phyloP scores from a whole-genome alignment of 139 green algal species.

The Coccomyxa sp. region DNA sequence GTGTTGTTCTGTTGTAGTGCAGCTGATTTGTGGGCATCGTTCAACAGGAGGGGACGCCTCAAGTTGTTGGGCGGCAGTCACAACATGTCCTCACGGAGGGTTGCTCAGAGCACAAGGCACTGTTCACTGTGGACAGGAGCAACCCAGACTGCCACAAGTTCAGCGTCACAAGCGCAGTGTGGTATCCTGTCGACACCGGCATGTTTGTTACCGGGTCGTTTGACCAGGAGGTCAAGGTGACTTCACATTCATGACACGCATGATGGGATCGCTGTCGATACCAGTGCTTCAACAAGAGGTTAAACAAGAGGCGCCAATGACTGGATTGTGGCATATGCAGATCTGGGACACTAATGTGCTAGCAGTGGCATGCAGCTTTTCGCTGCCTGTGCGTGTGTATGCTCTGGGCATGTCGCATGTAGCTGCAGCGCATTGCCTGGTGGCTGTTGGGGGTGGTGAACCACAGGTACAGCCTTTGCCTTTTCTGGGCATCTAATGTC shows the following conservation, averaged over 20 bases:
- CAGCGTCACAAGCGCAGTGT: conserved; percentile 43
- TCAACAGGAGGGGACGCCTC: background rate
- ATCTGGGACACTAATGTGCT: conserved; percentile 77
- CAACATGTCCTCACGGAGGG: background rate
- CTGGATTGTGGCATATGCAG: conserved; percentile 4
- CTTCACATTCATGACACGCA: background rate
- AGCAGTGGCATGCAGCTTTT: conserved; percentile 51
- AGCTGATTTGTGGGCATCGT: background rate
- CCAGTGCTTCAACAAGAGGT: background rate
- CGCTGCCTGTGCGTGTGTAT: conserved; percentile 54
- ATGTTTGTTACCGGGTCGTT: conserved; percentile 66
- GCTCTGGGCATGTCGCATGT: conserved; percentile 62
- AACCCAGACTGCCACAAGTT: conserved; percentile 31
- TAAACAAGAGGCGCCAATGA: background rate
- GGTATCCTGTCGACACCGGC: conserved; percentile 87
- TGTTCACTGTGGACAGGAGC: conserved; percentile 1
- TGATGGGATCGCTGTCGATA: background rate
- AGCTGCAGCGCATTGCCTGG: conserved; percentile 55
- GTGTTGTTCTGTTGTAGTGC: background rate
- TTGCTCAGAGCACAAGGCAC: background rate
- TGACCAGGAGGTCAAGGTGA: conserved; percentile 58
- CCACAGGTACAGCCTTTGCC: conserved; percentile 1
- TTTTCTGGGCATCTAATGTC: background rate
- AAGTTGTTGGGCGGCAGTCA: background rate
- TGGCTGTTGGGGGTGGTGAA: conserved; percentile 52